Base-by-base conservation (phyloP, 2,329 filamentous ascomycete genomes). In the Phaeosphaeriaceae sp. region DNA sequence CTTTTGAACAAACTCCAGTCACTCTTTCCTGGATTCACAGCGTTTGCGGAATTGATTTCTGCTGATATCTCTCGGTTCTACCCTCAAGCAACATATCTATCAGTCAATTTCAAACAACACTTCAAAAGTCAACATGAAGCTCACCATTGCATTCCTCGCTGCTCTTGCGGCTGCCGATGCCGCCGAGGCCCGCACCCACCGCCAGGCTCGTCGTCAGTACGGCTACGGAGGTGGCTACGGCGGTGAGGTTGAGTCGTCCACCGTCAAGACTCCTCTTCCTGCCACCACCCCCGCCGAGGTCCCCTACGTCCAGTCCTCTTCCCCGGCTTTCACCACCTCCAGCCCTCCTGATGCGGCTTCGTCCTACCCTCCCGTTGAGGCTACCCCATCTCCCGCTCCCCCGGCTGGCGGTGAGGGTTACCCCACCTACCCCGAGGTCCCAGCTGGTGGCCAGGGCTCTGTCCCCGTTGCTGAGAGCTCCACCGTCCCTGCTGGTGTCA, bases 1-100 rank as follows among this genome's bases (percentile, higher is more conserved):
- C 73, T 49, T 72, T 76, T 70, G 57, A 69, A 65, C 65, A 58
- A 68, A 60, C 62, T 68, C 68, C 69, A 76, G 73, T 76, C 75
- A 75, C 69, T 77, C 75, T 61, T 76, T 77, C 70, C 71, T 70
- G 70, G 69, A 65, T 65, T 61, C 56, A 56, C 62, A 68, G 66
- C 56, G 48, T 42, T 56, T 51, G 65, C 69, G 68, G 67, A 73
- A 72, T 71, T 67, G 66, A 70, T 53, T 71, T 71, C 68, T 74
- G 67, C 68, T 58, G 58, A 61, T 68, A 62, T 69, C 51, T 54
- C 61, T 63, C 57, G 58, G 64, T 61, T 42, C 63, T 68, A 67
- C 62, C 63, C 62, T 61, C 65, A 41, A 53, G n/a, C 44, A 53
- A 47, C 19, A 54, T 55, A 54, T 51, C 48, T 17, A 45, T 51